Evolutionary conservation across 257 asterid genomes (phyloP).

Genomic region (Nemophila menziesii): DNA sequence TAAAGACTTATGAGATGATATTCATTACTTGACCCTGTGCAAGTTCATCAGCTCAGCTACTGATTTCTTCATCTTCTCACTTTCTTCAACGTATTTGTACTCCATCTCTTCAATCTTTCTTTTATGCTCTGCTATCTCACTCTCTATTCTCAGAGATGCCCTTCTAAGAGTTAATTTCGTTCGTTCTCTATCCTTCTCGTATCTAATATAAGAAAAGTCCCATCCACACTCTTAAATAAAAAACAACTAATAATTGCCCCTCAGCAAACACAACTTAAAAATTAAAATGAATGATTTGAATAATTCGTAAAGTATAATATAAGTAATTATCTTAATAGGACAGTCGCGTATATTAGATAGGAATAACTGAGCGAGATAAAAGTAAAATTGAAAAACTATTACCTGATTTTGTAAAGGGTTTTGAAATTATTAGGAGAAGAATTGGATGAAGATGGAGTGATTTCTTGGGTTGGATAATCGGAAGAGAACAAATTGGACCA

Average conservation of each 20-base stretch:
- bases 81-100: constrained; percentile 34
- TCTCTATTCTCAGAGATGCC: constrained; percentile 56
- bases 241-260: not conserved
- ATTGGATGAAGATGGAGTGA: constrained; percentile 13
- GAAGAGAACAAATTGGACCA: constrained; percentile 50
- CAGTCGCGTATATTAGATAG: too few relatives aligned
- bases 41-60: constrained; percentile 43
- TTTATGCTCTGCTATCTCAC: constrained; percentile 37
- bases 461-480: constrained; percentile 25
- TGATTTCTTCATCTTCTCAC: constrained; percentile 35
- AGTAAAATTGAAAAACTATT: not conserved
- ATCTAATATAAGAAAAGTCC: constrained; percentile 5
- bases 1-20: not conserved
- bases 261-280: not conserved
- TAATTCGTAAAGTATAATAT: too few relatives aligned
- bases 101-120: constrained; percentile 44
- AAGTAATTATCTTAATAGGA: too few relatives aligned
- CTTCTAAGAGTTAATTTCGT: constrained; percentile 57
- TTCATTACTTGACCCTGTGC: constrained; percentile 40
- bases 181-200: constrained; percentile 47
- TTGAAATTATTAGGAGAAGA: constrained; percentile 23
- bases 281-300: too few relatives aligned
- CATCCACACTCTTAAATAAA: not conserved
- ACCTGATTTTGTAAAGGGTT: constrained; percentile 56
- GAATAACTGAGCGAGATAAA: not conserved